Conservation (phyloP, 129 eudicot species). For the Lactuca saligna region DNA sequence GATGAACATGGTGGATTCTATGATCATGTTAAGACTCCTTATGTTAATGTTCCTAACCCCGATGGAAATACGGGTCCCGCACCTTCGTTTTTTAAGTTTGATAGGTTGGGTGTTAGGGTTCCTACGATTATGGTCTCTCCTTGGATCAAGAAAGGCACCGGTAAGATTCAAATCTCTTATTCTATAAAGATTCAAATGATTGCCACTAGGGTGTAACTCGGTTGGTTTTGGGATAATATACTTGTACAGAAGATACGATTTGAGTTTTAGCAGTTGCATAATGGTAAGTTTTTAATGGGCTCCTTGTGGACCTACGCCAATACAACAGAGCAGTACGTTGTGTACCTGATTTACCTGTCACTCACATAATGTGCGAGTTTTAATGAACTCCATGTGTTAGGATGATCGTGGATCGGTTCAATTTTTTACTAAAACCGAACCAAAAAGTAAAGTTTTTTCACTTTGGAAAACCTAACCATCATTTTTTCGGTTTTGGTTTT, state of each 20-base stretch:
- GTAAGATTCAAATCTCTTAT: slow-evolving; percentile 35
- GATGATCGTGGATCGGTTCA: background rate
- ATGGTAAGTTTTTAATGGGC: background rate
- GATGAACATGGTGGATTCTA: slow-evolving; percentile 98
- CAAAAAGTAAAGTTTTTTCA: too few relatives aligned
- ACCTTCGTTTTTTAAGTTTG: slow-evolving; percentile 87
- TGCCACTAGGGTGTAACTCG: too few relatives aligned
- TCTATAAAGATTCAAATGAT: slow-evolving; percentile 9
- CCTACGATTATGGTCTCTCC: slow-evolving; percentile 98
- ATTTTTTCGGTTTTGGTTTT: too few relatives aligned
- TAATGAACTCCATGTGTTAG: background rate
- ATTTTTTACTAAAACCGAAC: too few relatives aligned
- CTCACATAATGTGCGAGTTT: background rate
- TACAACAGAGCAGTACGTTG: too few relatives aligned
- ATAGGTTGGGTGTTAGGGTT: slow-evolving; percentile 89
- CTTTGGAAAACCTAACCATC: too few relatives aligned
- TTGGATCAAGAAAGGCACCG: slow-evolving; percentile 97
- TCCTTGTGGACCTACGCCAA: background rate
- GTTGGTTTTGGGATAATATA: background rate
- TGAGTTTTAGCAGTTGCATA: background rate
- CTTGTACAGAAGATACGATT: background rate
- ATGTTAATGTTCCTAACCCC: slow-evolving; percentile 75
- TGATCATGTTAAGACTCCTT: slow-evolving; percentile 97
- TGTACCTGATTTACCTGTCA: too few relatives aligned
- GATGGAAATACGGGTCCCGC: slow-evolving; percentile 97